A percentile compares a stretch with the other conserved stretches of the same genome.
phyloP scores from a whole-genome alignment of 106 monocot species.

The Iris macrosiphon region DNA sequence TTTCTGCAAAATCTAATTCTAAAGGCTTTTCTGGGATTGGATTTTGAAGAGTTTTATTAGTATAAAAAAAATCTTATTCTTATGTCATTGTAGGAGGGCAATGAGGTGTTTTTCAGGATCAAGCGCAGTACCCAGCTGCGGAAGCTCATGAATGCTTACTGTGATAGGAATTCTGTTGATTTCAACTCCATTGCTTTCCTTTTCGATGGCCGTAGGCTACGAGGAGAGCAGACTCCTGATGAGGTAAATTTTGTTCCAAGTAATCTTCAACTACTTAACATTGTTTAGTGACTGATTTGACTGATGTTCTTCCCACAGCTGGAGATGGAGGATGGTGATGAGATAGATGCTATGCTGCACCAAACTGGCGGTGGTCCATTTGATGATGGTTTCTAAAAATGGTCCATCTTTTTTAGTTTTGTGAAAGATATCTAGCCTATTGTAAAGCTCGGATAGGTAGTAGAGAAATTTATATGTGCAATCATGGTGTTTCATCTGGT shows the following conservation, averaged over 20 bases:
- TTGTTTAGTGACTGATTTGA: not conserved
- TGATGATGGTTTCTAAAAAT: too few relatives aligned
- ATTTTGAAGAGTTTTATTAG: too few relatives aligned
- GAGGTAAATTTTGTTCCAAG: constrained; percentile 8
- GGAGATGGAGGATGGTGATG: constrained; percentile 32
- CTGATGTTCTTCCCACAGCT: constrained; percentile 3
- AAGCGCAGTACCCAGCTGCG: constrained; percentile 39
- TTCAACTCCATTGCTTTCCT: constrained; percentile 35
- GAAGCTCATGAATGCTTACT: constrained; percentile 42
- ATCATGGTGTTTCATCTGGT: too few relatives aligned
- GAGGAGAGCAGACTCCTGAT: constrained; percentile 31
- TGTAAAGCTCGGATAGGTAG: too few relatives aligned
- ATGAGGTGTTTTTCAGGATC: constrained; percentile 43
- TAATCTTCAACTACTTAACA: not conserved
- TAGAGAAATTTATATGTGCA: too few relatives aligned
- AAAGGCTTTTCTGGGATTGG: too few relatives aligned
- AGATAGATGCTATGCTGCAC: constrained; percentile 26
- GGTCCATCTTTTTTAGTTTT: too few relatives aligned
- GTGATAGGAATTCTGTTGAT: constrained; percentile 29
- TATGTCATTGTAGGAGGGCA: constrained; percentile 11
- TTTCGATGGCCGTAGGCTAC: constrained; percentile 43
- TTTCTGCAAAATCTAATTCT: too few relatives aligned
- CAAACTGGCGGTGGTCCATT: constrained; percentile 24
- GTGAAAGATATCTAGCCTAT: too few relatives aligned
- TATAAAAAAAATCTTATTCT: too few relatives aligned